A percentile compares a stretch with the other conserved stretches of the same genome.
These are phyloP conservation scores for Colletotrichum viniferum DNA, from an alignment of 2,329 filamentous ascomycete species.

Conservation along the genomic window DNA sequence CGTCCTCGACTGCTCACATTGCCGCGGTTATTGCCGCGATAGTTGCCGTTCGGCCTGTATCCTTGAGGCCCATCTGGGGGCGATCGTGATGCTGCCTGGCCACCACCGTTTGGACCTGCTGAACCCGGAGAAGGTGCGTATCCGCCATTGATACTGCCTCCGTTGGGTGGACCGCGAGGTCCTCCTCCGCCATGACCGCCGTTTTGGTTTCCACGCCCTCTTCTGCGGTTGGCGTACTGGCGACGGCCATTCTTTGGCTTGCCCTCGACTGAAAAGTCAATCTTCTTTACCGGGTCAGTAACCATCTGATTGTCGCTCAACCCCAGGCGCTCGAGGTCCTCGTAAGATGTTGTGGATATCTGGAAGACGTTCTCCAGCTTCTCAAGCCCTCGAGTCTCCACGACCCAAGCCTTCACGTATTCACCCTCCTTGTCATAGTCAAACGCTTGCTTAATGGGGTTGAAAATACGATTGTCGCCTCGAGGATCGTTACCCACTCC, in stretches of 20 bases:
- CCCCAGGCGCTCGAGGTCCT: conserved; percentile 60
- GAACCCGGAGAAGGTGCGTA: not conserved
- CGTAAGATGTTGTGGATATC: conserved; percentile 65
- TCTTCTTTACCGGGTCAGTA: conserved; percentile 67
- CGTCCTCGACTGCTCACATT: not conserved
- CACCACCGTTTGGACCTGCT: not conserved
- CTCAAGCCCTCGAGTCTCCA: conserved; percentile 64
- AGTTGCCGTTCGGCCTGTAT: not conserved
- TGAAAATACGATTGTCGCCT: conserved; percentile 75
- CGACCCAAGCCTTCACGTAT: conserved; percentile 77
- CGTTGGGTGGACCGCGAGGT: not conserved
- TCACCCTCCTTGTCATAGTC: conserved; percentile 75
- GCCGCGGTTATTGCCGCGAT: conserved; percentile 5
- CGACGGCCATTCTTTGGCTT: conserved; percentile 44
- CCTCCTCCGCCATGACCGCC: not conserved
- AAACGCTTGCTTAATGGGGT: conserved; percentile 79
- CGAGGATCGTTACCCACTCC: conserved; percentile 82
- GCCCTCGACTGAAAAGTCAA: conserved; percentile 65
- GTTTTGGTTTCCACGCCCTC: conserved; percentile 22
- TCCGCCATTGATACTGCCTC: not conserved
- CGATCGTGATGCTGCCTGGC: not conserved
- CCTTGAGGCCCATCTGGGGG: conserved; percentile 5
- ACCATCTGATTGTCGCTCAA: conserved; percentile 67
- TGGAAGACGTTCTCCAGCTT: conserved; percentile 69
- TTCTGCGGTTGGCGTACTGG: conserved; percentile 32